Evolutionary conservation across 163 green algal genomes (phyloP).

Genomic region (Smithsoniella earleae): DNA sequence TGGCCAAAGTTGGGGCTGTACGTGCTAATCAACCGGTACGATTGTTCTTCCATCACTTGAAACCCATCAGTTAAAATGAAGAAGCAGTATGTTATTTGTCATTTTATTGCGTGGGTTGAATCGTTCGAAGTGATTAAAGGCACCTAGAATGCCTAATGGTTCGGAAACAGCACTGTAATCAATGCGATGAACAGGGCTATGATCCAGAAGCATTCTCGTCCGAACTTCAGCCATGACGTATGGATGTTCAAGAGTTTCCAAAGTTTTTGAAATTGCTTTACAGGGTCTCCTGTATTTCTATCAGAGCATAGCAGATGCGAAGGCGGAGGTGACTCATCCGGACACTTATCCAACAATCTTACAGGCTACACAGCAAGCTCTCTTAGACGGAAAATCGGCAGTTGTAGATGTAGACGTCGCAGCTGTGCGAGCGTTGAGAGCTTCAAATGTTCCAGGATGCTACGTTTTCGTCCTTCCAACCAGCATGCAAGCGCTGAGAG

Average conservation of each 20-base stretch:
- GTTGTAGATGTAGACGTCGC: neutral
- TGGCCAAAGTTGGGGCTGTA: conserved; percentile 15
- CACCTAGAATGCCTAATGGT: no score
- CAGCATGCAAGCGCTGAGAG: neutral
- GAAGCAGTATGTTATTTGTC: no score
- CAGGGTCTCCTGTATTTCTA: conserved; percentile 29
- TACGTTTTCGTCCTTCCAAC: conserved; percentile 15
- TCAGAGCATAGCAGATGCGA: neutral
- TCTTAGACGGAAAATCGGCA: conserved; percentile 7
- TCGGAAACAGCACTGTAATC: no score
- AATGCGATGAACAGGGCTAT: no score
- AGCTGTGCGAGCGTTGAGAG: neutral
- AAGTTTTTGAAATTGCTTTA: neutral
- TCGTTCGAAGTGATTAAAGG: no score
- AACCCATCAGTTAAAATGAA: no score
- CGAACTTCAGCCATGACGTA: no score
- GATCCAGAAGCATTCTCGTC: no score
- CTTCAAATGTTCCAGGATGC: neutral
- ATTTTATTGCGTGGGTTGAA: no score
- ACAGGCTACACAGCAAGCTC: conserved; percentile 19
- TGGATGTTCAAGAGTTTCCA: no score
- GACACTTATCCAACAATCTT: conserved; percentile 15
- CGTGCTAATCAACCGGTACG: conserved; percentile 9
- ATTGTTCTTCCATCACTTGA: no score
- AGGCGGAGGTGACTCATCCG: neutral